Evolutionary conservation across 352 stramenopile genomes (phyloP), one percentile per base, ranked within the genome.

Genomic region (Pythium vanterpoolii): DNA sequence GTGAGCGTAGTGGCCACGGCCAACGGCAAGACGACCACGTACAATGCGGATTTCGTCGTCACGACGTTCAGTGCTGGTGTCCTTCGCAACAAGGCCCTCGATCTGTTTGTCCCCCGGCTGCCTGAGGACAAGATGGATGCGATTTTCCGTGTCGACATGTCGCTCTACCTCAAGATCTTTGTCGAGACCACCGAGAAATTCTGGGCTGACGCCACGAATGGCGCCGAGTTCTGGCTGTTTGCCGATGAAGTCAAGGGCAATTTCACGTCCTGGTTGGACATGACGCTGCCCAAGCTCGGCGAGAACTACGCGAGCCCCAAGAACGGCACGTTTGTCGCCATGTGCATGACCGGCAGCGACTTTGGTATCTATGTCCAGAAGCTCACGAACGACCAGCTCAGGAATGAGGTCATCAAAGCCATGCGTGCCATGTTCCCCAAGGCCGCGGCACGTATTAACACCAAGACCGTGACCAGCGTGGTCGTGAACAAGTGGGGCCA

Each of bases 341-440:
- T 52, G 10, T 34, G 24, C 14, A 52, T 36, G 24, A 28, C 26
- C 18, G 45, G 24, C 18, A 38, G 45, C 27, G 45, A 52, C 24
- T 24, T 52, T 38, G 45, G 16, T 3, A 6, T 19, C 4, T 23
- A 23, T 7, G 38, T 23, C 13, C 21, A 52, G 45, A 34, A 33
- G 45, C 45, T 52, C 24, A 21, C 21, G 19, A 13, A 48, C 42
- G 42, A n/a, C n/a, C n/a, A n/a, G 49, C 34, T 56, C 31, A 56
- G 46, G 49, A 26, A 56, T 23, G 49, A 56, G 23, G 49, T 56
- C 6, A 46, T 56, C 34, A 40, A 56, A 11, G 49, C 38, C 19
- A 56, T 56, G 49, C 33, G 36, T 6, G 49, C 49, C 31, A 56
- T 56, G 49, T 56, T 56, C 34, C 49, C 49, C 3, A 46, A 56